Base-by-base conservation (phyloP, 2,329 filamentous ascomycete genomes). In the Fusarium domesticum region DNA sequence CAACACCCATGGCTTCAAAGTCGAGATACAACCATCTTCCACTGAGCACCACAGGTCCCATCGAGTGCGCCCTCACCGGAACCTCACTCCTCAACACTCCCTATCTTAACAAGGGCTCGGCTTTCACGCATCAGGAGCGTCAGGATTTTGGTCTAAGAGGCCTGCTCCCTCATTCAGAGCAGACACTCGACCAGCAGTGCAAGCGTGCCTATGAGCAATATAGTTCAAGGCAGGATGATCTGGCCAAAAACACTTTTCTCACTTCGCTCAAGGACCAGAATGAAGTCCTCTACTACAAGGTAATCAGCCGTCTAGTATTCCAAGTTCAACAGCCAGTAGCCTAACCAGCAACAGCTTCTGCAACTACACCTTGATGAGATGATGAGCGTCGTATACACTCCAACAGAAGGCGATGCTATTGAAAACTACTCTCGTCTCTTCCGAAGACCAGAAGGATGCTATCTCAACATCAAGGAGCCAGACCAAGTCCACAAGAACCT, bases 361-460 rank as follows among this genome's bases (percentile, higher is more conserved):
- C 77, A 87, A 62, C 81, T 87, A 5, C 84, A 95, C 57, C 69
- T 95, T 16, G 83, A 87, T 51, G 89, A 95, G 61, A 93, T 95
- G 87, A 91, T 95, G 60, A 82, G 84, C 32, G 73, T 95, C n/a
- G 87, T 95, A 19, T 96, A 95, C 61, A 95, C 90, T 0, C 90
- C 90, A 0, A 95, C 90, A 0, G 89, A 95, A 67, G 89, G 87
- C 7, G 88, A 95, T 32, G 90, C 90, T 0, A 95, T 95, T 39
- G 81, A 88, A 54, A 87, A 91, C 51, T 95, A 88, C 61, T 93
- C 88, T 0, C 71, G 83, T 0, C 64, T 93, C 0, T 95, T 95
- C 59, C 73, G 90, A 10, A 74, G 80, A 15, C 87, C 89, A 0
- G 85, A 92, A 54, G 90, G 90, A 0, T 89, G 87, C 56, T 95